A percentile compares a stretch with the other conserved stretches of the same genome.
Evolutionary conservation across 176 grass and related monocot genomes (phyloP).

Genomic region (Rhynchospora breviuscula): DNA sequence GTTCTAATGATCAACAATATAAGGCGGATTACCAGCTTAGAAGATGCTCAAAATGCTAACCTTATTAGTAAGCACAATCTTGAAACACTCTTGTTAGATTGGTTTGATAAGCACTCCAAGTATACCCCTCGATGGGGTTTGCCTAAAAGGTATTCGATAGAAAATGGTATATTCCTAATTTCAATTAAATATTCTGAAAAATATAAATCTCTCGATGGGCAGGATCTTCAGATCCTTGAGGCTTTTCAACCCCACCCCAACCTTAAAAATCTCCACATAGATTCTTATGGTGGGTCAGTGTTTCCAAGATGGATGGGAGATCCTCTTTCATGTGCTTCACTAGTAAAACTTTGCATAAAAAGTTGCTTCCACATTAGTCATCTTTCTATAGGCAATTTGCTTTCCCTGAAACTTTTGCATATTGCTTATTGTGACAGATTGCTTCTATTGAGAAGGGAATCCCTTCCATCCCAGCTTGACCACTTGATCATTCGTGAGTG

Average conservation of each 20-base stretch:
- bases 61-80: background rate
- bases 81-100: background rate
- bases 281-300: background rate
- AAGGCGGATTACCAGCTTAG: background rate
- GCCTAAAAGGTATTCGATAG: background rate
- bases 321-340: conserved; percentile 14
- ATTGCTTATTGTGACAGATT: background rate
- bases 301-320: conserved; percentile 12
- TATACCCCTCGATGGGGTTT: background rate
- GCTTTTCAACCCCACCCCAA: conserved; percentile 8
- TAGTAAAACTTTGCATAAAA: background rate
- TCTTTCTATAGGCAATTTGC: background rate
- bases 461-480: background rate
- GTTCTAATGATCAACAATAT: background rate
- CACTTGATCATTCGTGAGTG: background rate
- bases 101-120: background rate
- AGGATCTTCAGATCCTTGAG: background rate
- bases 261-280: background rate
- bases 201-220: background rate
- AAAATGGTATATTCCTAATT: background rate
- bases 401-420: background rate
- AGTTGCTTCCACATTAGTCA: background rate
- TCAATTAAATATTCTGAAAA: background rate
- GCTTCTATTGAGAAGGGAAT: background rate
- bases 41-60: background rate